These are phyloP conservation scores for Rhododendron ferrugineum DNA, from an alignment of 148 eudicot species.

Conservation along the genomic window DNA sequence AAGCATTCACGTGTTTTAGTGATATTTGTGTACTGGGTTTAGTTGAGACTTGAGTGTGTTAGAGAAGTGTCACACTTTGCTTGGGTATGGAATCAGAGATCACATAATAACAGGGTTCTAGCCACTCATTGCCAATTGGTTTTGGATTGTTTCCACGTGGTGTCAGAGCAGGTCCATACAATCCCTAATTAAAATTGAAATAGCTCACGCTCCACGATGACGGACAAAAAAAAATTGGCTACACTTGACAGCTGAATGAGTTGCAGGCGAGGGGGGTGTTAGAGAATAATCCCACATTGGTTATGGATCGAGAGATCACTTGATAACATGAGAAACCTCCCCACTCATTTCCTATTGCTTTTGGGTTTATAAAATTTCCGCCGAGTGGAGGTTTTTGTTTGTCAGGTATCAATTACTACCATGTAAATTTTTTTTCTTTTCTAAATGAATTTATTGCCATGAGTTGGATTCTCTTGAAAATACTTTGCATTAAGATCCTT, in stretches of 20 bases:
- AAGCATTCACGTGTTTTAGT: neutral
- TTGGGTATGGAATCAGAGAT: neutral
- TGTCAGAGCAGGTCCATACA: neutral
- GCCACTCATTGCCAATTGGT: neutral
- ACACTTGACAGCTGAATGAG: neutral
- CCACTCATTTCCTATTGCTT: neutral
- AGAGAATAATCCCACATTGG: neutral
- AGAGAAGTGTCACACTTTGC: neutral
- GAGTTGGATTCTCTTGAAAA: conserved; percentile 2
- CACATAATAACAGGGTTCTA: neutral
- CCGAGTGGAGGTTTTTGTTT: neutral
- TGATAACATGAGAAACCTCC: neutral
- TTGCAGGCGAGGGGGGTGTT: neutral
- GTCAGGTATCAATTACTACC: neutral
- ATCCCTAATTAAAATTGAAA: no score
- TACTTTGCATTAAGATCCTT: neutral
- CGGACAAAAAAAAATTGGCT: neutral
- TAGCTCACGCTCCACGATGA: neutral
- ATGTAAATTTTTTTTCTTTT: neutral
- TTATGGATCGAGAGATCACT: neutral
- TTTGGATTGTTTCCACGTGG: neutral
- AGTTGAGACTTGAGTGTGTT: neutral
- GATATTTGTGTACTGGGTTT: neutral
- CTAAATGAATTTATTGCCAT: neutral
- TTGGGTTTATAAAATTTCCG: neutral